phyloP scores from a whole-genome alignment of 2,329 filamentous ascomycete species.

The Piedraia hortae region DNA sequence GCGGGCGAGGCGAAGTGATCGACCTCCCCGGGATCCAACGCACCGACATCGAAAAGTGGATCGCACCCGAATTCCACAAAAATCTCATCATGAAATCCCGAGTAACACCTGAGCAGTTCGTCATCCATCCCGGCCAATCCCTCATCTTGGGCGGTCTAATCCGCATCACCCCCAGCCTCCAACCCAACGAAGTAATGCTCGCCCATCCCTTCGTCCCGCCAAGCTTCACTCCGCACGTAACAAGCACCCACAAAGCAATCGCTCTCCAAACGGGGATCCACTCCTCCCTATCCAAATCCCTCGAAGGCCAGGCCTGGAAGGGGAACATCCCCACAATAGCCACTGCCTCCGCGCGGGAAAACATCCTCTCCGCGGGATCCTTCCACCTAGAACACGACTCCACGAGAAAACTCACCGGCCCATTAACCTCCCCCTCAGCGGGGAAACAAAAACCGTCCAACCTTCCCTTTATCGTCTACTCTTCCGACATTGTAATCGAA shows the following conservation, averaged over 20 bases:
- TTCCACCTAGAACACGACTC: conserved; percentile 60
- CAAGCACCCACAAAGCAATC: conserved; percentile 52
- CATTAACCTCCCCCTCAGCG: conserved; percentile 33
- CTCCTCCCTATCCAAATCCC: conserved; percentile 1
- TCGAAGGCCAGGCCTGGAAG: conserved; percentile 26
- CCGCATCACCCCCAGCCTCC: conserved; percentile 46
- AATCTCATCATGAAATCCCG: conserved; percentile 56
- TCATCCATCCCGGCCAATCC: conserved; percentile 49
- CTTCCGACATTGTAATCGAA: conserved; percentile 67
- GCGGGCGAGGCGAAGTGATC: conserved; percentile 66
- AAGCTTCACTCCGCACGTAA: conserved; percentile 40
- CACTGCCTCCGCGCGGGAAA: conserved; percentile 8
- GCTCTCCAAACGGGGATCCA: conserved; percentile 30
- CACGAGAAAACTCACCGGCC: conserved; percentile 50
- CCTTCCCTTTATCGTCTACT: conserved; percentile 55
- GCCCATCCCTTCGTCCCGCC: conserved; percentile 61
- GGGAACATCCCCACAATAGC: conserved; percentile 34
- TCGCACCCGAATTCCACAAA: conserved; percentile 35
- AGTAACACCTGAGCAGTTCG: conserved; percentile 42
- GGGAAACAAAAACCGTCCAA: conserved; percentile 34
- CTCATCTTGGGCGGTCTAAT: conserved; percentile 59
- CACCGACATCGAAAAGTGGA: conserved; percentile 41
- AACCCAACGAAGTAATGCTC: conserved; percentile 20
- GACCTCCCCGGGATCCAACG: conserved; percentile 70
- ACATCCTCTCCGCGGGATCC: conserved; percentile 35